phyloP scores from a whole-genome alignment of 2,329 filamentous ascomycete species.

The Colletotrichum incanum region DNA sequence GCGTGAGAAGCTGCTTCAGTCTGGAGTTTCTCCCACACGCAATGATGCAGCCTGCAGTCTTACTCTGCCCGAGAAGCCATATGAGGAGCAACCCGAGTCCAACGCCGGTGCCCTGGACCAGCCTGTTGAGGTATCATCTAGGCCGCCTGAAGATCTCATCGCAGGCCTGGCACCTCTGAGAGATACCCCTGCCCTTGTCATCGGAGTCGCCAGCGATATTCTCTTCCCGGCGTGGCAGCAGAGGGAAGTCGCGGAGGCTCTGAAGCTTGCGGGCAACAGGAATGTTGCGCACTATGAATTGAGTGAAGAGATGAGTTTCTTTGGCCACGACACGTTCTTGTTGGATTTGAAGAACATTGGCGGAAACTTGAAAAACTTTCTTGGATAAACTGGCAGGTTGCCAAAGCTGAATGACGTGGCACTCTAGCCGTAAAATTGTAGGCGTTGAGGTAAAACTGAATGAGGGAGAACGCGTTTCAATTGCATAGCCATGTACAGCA shows the following conservation, averaged over 20 bases:
- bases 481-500: slow-evolving; percentile 15
- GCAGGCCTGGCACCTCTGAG: slow-evolving; percentile 80
- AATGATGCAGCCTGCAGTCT: slow-evolving; percentile 78
- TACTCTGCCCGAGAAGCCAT: slow-evolving; percentile 86
- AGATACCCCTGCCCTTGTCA: slow-evolving; percentile 86
- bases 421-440: not conserved
- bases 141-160: slow-evolving; percentile 85
- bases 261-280: slow-evolving; percentile 83
- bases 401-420: not conserved
- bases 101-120: slow-evolving; percentile 56
- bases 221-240: slow-evolving; percentile 99
- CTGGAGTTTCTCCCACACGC: slow-evolving; percentile 53
- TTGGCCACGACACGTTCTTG: slow-evolving; percentile 97
- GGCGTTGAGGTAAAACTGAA: not conserved
- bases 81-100: slow-evolving; percentile 82
- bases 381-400: slow-evolving; percentile 65
- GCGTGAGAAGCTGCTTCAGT: slow-evolving; percentile 71
- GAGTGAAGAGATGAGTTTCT: slow-evolving; percentile 93
- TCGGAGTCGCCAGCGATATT: slow-evolving; percentile 96
- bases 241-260: slow-evolving; percentile 89
- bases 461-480: not conserved
- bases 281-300: slow-evolving; percentile 91
- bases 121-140: slow-evolving; percentile 53
- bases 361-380: slow-evolving; percentile 84
- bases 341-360: slow-evolving; percentile 94